phyloP scores from a whole-genome alignment of 345 rosid species.

The Balakata baccata region DNA sequence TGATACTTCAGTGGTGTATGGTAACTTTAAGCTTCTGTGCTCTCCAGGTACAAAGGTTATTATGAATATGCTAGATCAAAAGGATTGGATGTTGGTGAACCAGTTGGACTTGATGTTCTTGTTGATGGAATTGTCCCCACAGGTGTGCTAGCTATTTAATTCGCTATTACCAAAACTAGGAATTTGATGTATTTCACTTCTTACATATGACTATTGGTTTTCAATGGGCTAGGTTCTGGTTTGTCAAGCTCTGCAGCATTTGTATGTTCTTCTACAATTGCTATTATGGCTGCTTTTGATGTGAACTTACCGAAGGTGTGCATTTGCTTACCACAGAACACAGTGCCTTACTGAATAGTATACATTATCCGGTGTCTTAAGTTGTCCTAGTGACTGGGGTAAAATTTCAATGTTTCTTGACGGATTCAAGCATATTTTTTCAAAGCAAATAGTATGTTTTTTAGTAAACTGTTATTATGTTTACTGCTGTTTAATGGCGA shows the following conservation, averaged over 20 bases:
- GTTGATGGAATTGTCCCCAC: slow-evolving; percentile 96
- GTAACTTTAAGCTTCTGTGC: not conserved
- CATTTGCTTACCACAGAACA: slow-evolving; percentile 6
- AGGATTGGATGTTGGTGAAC: slow-evolving; percentile 62
- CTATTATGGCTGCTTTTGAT: slow-evolving; percentile 82
- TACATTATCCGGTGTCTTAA: not conserved
- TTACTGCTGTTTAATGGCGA: no score
- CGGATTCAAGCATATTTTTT: no score
- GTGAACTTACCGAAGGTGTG: slow-evolving; percentile 71
- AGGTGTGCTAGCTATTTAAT: slow-evolving; percentile 33
- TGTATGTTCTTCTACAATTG: slow-evolving; percentile 91
- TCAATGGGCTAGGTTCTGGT: slow-evolving; percentile 66
- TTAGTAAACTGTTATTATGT: no score
- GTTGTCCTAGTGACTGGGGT: no score
- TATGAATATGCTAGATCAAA: slow-evolving; percentile 68
- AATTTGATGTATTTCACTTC: slow-evolving; percentile 1
- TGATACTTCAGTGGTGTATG: not conserved
- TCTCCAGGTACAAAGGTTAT: slow-evolving; percentile 77
- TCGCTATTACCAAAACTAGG: not conserved
- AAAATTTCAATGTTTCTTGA: no score
- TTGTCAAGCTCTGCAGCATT: slow-evolving; percentile 94
- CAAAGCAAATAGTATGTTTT: no score
- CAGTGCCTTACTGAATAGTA: not conserved
- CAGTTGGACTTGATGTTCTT: slow-evolving; percentile 81
- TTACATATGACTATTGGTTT: not conserved